These are phyloP conservation scores for Chalara sp. DNA, from an alignment of 2,329 filamentous ascomycete species.

Conservation along the genomic window DNA sequence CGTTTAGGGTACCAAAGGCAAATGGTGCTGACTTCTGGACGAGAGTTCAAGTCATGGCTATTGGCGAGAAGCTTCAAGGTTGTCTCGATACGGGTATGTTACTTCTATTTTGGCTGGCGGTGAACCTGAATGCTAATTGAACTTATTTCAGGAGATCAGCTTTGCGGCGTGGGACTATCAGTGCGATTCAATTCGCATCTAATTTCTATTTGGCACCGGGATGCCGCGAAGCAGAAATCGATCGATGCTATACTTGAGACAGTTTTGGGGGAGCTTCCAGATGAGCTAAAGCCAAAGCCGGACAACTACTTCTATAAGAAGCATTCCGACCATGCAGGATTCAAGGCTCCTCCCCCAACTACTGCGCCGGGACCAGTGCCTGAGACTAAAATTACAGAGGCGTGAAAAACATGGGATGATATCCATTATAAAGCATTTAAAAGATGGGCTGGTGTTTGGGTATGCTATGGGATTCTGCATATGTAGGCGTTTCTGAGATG, in stretches of 20 bases:
- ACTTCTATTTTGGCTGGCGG: not conserved
- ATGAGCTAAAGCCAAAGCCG: slow-evolving; percentile 64
- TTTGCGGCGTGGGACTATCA: slow-evolving; percentile 82
- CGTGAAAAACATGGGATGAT: not conserved
- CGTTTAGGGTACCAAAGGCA: slow-evolving; percentile 79
- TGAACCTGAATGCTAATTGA: slow-evolving; percentile 1
- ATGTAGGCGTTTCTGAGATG: slow-evolving; percentile 4
- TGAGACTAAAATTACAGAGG: not conserved
- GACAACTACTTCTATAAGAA: slow-evolving; percentile 80
- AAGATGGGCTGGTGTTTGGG: slow-evolving; percentile 3
- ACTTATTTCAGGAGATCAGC: slow-evolving; percentile 59
- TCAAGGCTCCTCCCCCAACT: slow-evolving; percentile 45
- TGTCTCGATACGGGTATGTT: slow-evolving; percentile 61
- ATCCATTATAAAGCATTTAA: slow-evolving; percentile 6
- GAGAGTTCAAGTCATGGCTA: slow-evolving; percentile 72
- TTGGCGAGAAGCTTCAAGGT: slow-evolving; percentile 73
- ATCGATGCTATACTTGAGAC: slow-evolving; percentile 67
- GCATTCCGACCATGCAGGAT: slow-evolving; percentile 82
- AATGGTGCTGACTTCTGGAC: slow-evolving; percentile 72
- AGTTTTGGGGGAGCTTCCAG: slow-evolving; percentile 66
- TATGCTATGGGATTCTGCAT: slow-evolving; percentile 4
- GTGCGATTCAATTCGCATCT: slow-evolving; percentile 86
- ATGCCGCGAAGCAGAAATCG: slow-evolving; percentile 72
- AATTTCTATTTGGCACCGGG: slow-evolving; percentile 89
- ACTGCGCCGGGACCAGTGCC: slow-evolving; percentile 10